Base-by-base conservation (phyloP, 805 yeast species). In the Candida xiaguanensis region DNA sequence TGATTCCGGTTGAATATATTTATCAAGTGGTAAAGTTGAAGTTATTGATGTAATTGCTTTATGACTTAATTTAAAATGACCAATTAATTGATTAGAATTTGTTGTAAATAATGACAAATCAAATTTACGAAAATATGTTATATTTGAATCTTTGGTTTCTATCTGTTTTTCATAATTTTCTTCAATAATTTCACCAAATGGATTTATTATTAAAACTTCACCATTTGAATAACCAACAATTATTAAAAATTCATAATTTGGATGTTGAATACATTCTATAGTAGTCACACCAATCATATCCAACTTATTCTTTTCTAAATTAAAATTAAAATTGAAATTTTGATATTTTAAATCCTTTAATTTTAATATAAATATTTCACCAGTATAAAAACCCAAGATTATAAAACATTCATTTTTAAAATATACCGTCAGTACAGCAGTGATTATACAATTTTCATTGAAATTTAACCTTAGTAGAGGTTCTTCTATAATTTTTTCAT, bases 171-270 rank as follows among this genome's bases (percentile, higher is more conserved):
- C 29, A 37, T 58, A 56, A 8, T 31, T 17, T 31, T 27, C 37
- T 34, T 26, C 37, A 12, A 17, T 7, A 12, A 7, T 24, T 20
- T 38, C 33, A 4, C 41, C 41, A 35, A 45, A 51, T 4, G 67
- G 65, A 48, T 75, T 74, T 38, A 78, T 69, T 3, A 78, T 56
- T 31, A 71, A 57, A 3, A 81, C 60, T 36, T 78, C 77, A 2
- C 91, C 91, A 58, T 81, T 80, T 19, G 77, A 66, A 50, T 70
- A 81, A 1, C 83, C 87, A 2, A 74, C 82, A 9, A 75, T 61
- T 11, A 82, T 72, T 43, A 69, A 68, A 19, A 65, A 54, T 3
- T 74, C 78, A 48, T 64, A 56, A 11, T 52, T 49, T 0, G 72
- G 66, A 56, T 52, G 46, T 48, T 51, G 30, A 24, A 51, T 52